Evolutionary conservation across 202 grass and related monocot genomes (phyloP), one percentile per base, ranked within the genome.

Genomic region (Setaria italica): DNA sequence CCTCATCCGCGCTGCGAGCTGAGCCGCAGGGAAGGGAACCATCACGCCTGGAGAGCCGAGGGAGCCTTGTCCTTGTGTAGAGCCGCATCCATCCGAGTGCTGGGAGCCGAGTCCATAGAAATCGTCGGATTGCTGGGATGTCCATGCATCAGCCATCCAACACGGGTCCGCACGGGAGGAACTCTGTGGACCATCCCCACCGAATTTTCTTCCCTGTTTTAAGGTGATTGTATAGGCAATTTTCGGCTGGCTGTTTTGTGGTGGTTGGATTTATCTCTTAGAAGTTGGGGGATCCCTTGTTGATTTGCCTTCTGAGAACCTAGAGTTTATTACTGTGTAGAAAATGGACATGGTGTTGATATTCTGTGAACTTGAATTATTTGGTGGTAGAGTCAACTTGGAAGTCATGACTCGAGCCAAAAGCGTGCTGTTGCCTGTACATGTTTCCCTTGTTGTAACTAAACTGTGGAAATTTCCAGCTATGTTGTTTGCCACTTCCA

Each of bases 361-460:
- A 62, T n/a, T 10, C n/a, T 43, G 13, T 71, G 14, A 53, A 25
- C 13, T 76, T 35, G 21, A 37, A 20, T 67, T 72, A n/a, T 43
- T 67, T 21, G 41, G 43, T 76, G 69, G 15, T 30, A 60, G 6
- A 69, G 7, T 67, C 77, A 59, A 65, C 65, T 90, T 80, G 42
- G 33, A 75, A 45, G 35, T 50, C 39, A 75, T 64, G 45, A 48
- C 11, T 32, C 78, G 56, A 54, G 11, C 6, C 34, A 7, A 51
- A 74, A 55, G 42, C 0, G 2, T 70, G 43, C 1, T 20, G 48
- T 54, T 35, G 34, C 34, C 9, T 68, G n/a, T 54, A 35, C 10
- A 2, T 51, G 30, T 50, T 29, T 72, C 49, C 20, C 13, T 35
- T 33, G 74, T 6, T 75, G 35, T 49, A 46, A 80, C 39, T 86